Evolutionary conservation across 148 eudicot species (phyloP), one percentile per base, ranked within the genome.

Genomic region (Suaeda aralocaspica): DNA sequence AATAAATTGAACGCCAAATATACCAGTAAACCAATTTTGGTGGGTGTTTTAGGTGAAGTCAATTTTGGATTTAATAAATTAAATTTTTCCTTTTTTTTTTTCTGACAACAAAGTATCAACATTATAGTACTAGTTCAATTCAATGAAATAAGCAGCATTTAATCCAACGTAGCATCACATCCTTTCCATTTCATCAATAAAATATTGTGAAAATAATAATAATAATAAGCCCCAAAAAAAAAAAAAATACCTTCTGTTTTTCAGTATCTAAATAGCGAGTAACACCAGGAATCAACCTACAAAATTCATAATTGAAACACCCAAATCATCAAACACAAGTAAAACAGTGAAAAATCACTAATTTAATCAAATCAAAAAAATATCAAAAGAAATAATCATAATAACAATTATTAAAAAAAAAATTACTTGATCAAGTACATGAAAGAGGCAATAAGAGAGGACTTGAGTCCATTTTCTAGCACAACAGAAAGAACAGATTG

Each of bases 251-350:
- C 97, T 91, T 94, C 73, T 89, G 91, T 72, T 91, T 94, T 77
- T 91, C 97, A 28, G 89, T 88, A 79, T 85, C 91, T 49, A 94
- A 74, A 73, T 94, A 91, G 48, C 79, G 77, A 64, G 68, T 78
- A 66, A 89, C 98, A 41, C 97, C 96, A 69, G 98, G 98, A 62
- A 94, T 64, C 81, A 87, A 77, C 83, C 98, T 94, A 65, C 64
- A 59, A 14, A 53, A 26, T 67, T 50, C 63, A 55, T n/a, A 58
- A 48, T 18, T 11, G 8, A 56, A 53, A 67, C 31, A 13, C 50
- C 4, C 36, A 62, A 1, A 0, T 33, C 18, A 66, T 7, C 41
- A 49, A 62, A 19, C 46, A 49, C 9, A 10, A 57, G 1, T 4
- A 4, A 34, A 42, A 15, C 1, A 5, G 26, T 9, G 3, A 2